Percentiles rank a stretch among this genome's conserved stretches.
Conservation (phyloP, 768 basidiomycete genomes). For the Serendipita sp. region DNA sequence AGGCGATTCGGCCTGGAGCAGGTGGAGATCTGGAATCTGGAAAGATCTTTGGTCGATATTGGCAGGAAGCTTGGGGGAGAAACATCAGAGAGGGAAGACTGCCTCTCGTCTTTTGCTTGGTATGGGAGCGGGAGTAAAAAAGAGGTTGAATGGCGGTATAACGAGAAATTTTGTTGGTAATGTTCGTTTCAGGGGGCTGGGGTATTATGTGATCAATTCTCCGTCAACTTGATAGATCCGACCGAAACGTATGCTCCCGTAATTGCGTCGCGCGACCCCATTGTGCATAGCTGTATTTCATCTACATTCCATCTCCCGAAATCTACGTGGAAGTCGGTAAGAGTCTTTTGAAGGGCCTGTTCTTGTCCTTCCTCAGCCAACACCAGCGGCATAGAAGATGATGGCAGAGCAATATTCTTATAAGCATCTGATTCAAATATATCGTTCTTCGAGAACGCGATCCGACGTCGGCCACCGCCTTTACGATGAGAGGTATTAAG, state of each 20-base stretch:
- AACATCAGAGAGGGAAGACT: conserved; percentile 21
- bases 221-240: conserved; percentile 9
- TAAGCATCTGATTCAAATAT: conserved; percentile 20
- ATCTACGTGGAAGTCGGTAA: conserved; percentile 18
- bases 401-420: conserved; percentile 3
- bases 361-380: background rate
- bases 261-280: conserved; percentile 46
- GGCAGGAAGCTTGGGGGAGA: conserved; percentile 19
- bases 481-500: conserved; percentile 23
- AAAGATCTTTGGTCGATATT: conserved; percentile 18
- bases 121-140: conserved; percentile 25
- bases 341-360: background rate
- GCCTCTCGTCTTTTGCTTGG: conserved; percentile 33
- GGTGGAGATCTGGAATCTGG: conserved; percentile 35
- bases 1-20: conserved; percentile 19
- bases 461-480: conserved; percentile 15
- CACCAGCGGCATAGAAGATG: background rate
- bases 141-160: conserved; percentile 29
- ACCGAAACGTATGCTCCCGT: conserved; percentile 43
- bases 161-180: conserved; percentile 26
- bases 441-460: conserved; percentile 28
- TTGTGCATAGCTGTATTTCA: conserved; percentile 49
- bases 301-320: conserved; percentile 39
- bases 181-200: too few species aligned
- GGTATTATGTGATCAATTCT: background rate